phyloP scores from a whole-genome alignment of 2,329 filamentous ascomycete species.

The Neonectria sp. region DNA sequence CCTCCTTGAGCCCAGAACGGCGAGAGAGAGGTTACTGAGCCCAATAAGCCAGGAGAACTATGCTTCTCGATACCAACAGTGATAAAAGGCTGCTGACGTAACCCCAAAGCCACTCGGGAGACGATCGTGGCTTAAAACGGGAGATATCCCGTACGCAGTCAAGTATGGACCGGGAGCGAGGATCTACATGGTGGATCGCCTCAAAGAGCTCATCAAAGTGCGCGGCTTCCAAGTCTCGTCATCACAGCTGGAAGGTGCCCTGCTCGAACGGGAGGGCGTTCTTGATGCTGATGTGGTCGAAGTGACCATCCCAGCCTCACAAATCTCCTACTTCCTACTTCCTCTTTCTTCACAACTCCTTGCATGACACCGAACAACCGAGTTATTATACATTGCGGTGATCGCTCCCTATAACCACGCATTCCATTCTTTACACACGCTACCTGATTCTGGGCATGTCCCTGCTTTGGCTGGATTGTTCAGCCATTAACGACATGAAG shows the following conservation, averaged over 20 bases:
- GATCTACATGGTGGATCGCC: conserved; percentile 12
- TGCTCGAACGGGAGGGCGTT: conserved; percentile 11
- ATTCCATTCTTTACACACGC: too few species aligned
- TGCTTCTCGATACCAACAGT: conserved; percentile 16
- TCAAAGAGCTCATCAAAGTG: conserved; percentile 22
- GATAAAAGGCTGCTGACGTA: conserved; percentile 19
- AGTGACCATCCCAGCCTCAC: background rate
- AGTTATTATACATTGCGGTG: too few species aligned
- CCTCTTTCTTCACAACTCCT: too few species aligned
- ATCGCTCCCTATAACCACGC: too few species aligned
- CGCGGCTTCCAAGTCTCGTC: conserved; percentile 19
- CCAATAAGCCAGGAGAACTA: conserved; percentile 14
- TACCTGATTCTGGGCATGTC: too few species aligned
- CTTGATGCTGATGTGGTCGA: conserved; percentile 11
- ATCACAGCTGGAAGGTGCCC: conserved; percentile 11
- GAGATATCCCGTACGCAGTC: conserved; percentile 15
- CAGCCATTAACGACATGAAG: too few species aligned
- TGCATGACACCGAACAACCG: too few species aligned
- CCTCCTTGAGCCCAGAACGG: background rate
- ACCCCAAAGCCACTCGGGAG: conserved; percentile 8
- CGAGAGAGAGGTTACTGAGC: conserved; percentile 12
- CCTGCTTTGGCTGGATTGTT: too few species aligned
- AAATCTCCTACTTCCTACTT: too few species aligned
- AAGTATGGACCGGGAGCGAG: conserved; percentile 14
- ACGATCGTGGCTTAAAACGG: conserved; percentile 18